Base-by-base conservation (phyloP, 306 rosid genomes). In the Psophocarpus tetragonolobus region DNA sequence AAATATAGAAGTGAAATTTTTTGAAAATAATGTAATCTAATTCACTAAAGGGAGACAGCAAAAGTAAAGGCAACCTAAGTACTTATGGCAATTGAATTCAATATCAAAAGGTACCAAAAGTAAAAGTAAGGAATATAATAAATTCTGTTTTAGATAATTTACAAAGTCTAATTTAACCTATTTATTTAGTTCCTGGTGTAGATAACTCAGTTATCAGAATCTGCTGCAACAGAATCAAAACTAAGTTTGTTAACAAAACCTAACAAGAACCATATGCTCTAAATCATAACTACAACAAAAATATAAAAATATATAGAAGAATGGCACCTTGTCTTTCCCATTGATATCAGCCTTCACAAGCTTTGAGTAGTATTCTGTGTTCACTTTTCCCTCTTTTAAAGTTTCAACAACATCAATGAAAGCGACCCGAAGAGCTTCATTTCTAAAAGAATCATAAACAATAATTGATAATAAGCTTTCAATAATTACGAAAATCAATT, bases 401-500 rank as follows among this genome's bases (percentile, higher is more conserved):
- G 89, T 92, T 83, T 95, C 98, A 79, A 92, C 89, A 48, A 44
- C 90, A 82, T 95, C 97, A 51, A 95, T 95, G 84, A 85, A 95
- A 53, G 98, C 98, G 1, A 95, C 93, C 36, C 98, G 97, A 61
- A 95, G 93, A 79, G 97, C 97, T 89, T 94, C 98, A 85, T 94
- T 89, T 82, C 98, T 94, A 60, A 57, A 62, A 60, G 51, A 62
- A 76, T 56, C 60, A 74, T 26, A 70, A 61, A 42, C 5, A 77
- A 42, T 7, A 77, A 36, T 39, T n/a, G 8, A 64, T 73, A 73
- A 70, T 41, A 42, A 41, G 73, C 56, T 76, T 42, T 53, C 33
- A 41, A 57, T 23, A 58, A 63, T 18, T 57, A 26, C 68, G 73
- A 67, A 36, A 54, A 62, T 17, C 71, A 62, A 26, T 9, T 39